phyloP scores from a whole-genome alignment of 192 early-diverging fungal genomes.

The Umbelopsis ramanniana region DNA sequence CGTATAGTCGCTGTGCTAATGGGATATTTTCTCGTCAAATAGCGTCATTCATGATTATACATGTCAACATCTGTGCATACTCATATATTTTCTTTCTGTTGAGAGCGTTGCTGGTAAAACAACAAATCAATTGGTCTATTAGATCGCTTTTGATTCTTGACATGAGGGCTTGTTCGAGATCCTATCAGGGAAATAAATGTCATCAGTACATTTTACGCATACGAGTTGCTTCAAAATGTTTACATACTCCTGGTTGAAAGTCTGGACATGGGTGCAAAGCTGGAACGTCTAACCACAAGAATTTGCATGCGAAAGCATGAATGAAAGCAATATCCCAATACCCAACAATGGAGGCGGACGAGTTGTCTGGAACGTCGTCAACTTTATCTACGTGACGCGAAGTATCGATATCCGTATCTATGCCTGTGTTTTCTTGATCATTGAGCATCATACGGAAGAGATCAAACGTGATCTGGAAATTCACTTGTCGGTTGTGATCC shows the following conservation, averaged over 20 bases:
- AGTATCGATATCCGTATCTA: background rate
- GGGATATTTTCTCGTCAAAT: background rate
- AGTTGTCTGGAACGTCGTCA: background rate
- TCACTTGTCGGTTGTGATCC: background rate
- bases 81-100: slow-evolving; percentile 33
- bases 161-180: slow-evolving; percentile 26
- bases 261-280: slow-evolving; percentile 12
- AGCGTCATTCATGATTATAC: background rate
- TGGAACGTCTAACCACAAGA: slow-evolving; percentile 4
- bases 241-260: slow-evolving; percentile 26
- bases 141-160: slow-evolving; percentile 20
- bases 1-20: background rate
- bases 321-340: slow-evolving; percentile 38
- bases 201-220: background rate
- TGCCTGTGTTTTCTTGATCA: background rate
- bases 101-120: slow-evolving; percentile 25
- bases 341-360: background rate
- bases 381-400: background rate
- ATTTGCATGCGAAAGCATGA: slow-evolving; percentile 29
- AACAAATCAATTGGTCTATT: slow-evolving; percentile 25
- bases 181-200: background rate
- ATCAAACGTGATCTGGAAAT: background rate
- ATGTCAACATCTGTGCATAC: slow-evolving; percentile 7
- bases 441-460: background rate
- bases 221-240: background rate